Evolutionary conservation across 371 early-diverging fungal genomes (phyloP).

Genomic region (Lichtheimia corymbifera): DNA sequence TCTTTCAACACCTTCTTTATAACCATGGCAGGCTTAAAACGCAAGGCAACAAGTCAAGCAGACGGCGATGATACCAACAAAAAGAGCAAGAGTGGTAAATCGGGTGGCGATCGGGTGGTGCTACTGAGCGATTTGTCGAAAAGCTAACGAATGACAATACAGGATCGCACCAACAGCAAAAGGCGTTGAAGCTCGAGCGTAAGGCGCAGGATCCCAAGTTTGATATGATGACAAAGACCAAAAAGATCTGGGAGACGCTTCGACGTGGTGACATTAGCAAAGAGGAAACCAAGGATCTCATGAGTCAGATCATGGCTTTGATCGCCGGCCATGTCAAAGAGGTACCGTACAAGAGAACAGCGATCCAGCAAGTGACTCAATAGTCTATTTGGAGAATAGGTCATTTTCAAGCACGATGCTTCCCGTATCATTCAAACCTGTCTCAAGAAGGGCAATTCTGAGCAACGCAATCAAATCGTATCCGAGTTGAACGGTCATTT

Average conservation of each 20-base stretch:
- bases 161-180: conserved; percentile 14
- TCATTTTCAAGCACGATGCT: conserved; percentile 95
- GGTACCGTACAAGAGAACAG: conserved; percentile 30
- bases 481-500: conserved; percentile 79
- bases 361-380: background rate
- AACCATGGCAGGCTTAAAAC: background rate
- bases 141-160: too few species aligned
- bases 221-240: conserved; percentile 72
- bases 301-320: conserved; percentile 80
- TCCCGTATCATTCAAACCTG: conserved; percentile 92
- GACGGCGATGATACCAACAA: background rate
- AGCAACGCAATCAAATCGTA: conserved; percentile 81
- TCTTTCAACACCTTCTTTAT: too few species aligned
- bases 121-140: background rate
- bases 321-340: conserved; percentile 86
- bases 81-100: conserved; percentile 1
- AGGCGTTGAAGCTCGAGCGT: conserved; percentile 52
- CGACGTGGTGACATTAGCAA: conserved; percentile 72
- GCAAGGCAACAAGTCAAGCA: conserved; percentile 3
- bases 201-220: conserved; percentile 71
- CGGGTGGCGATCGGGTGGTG: background rate
- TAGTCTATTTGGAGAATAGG: conserved; percentile 28
- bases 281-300: conserved; percentile 63
- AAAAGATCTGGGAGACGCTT: conserved; percentile 87
- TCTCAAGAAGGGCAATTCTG: conserved; percentile 83